These are phyloP conservation scores for Candida awuae DNA, from an alignment of 805 yeast genomes.

Conservation along the genomic window DNA sequence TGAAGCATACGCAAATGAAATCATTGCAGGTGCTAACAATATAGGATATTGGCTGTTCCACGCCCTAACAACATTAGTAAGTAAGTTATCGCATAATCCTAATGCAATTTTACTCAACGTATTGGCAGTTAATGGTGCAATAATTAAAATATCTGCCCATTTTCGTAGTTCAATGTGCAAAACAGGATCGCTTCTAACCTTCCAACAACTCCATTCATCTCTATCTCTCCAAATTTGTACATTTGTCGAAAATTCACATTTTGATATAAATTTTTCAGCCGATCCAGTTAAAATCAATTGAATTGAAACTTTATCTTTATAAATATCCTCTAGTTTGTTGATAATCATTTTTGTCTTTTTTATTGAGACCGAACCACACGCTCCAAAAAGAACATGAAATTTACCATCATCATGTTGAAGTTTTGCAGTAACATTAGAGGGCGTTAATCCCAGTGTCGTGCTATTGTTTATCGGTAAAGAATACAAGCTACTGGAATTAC, in stretches of 20 bases:
- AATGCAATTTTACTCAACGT: constrained; percentile 48
- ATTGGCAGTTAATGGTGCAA: constrained; percentile 52
- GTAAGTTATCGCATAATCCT: constrained; percentile 50
- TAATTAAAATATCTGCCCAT: constrained; percentile 52
- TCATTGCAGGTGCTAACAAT: constrained; percentile 54
- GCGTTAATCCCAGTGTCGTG: background rate
- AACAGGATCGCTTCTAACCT: constrained; percentile 48
- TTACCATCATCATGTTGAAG: constrained; percentile 47
- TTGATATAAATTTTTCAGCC: constrained; percentile 43
- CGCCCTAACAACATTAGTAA: constrained; percentile 51
- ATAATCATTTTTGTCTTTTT: constrained; percentile 47
- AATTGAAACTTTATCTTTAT: constrained; percentile 42
- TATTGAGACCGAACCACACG: constrained; percentile 49
- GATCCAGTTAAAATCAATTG: constrained; percentile 49
- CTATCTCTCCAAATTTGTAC: constrained; percentile 49
- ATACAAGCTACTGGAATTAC: background rate
- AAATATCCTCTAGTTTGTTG: constrained; percentile 43
- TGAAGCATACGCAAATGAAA: constrained; percentile 50
- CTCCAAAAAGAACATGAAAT: constrained; percentile 47
- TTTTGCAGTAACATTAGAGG: constrained; percentile 27
- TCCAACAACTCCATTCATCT: constrained; percentile 53
- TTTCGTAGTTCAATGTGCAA: constrained; percentile 51
- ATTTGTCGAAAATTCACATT: constrained; percentile 38
- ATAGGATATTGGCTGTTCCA: constrained; percentile 56
- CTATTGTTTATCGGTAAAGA: background rate